phyloP scores from a whole-genome alignment of 2,329 filamentous ascomycete genomes.

The Trichoderma harzianum region DNA sequence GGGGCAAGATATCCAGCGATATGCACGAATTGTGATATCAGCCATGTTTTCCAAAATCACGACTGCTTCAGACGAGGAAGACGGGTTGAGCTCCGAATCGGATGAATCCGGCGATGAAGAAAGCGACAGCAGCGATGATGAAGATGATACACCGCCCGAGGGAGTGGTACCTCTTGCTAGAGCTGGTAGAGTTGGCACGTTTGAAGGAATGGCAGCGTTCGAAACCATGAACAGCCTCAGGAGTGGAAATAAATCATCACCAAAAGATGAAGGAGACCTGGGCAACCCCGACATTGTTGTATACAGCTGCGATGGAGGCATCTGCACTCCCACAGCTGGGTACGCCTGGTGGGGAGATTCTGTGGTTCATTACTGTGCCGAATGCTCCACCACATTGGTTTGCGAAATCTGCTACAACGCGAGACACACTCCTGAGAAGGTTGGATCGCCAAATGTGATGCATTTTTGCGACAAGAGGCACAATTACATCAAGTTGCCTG shows the following conservation, averaged over 20 bases:
- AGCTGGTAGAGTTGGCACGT: neutral
- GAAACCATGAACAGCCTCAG: neutral
- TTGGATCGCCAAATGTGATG: neutral
- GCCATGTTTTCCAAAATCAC: slow-evolving; percentile 26
- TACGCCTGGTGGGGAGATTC: slow-evolving; percentile 22
- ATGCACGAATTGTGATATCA: slow-evolving; percentile 25
- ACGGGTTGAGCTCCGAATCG: neutral
- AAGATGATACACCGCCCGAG: neutral
- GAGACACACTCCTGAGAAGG: slow-evolving; percentile 13
- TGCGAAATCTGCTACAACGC: slow-evolving; percentile 25
- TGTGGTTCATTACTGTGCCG: slow-evolving; percentile 23
- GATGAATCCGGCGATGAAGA: slow-evolving; percentile 5
- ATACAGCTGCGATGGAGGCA: slow-evolving; percentile 20
- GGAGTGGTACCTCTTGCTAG: neutral
- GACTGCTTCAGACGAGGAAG: neutral
- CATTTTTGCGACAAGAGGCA: slow-evolving; percentile 23
- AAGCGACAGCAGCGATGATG: slow-evolving; percentile 1
- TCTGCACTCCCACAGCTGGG: slow-evolving; percentile 18
- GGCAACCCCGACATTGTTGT: neutral
- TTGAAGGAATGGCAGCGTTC: neutral
- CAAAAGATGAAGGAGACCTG: slow-evolving; percentile 19
- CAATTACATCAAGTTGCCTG: slow-evolving; percentile 23
- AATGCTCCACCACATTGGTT: slow-evolving; percentile 23
- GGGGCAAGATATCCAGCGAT: slow-evolving; percentile 18
- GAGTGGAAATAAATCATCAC: neutral